Evolutionary conservation across 352 stramenopile genomes (phyloP).

Genomic region (Phytopythium chamaehyphon): DNA sequence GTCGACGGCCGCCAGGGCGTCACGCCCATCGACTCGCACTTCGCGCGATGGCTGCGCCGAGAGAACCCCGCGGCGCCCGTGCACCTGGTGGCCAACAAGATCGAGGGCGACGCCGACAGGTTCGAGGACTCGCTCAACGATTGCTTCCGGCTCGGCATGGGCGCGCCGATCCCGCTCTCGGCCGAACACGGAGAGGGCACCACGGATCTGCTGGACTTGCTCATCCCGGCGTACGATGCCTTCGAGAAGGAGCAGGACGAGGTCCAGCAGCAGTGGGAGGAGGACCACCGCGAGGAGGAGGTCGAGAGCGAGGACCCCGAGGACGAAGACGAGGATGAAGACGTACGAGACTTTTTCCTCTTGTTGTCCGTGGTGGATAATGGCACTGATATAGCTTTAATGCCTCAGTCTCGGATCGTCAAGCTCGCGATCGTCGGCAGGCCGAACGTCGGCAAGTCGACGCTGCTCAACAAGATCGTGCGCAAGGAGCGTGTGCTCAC

Average conservation of each 20-base stretch:
- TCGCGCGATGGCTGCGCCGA: slow-evolving; percentile 64
- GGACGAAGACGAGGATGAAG: slow-evolving; percentile 44
- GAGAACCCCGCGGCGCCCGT: slow-evolving; percentile 57
- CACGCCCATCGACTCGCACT: slow-evolving; percentile 77
- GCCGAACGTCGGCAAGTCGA: slow-evolving; percentile 81
- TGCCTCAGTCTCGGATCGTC: slow-evolving; percentile 48
- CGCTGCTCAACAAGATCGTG: slow-evolving; percentile 78
- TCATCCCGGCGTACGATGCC: slow-evolving; percentile 67
- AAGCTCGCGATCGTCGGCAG: slow-evolving; percentile 78
- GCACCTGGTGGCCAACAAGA: slow-evolving; percentile 76
- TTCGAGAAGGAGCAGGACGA: slow-evolving; percentile 52
- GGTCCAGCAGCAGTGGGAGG: slow-evolving; percentile 18
- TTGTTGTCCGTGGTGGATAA: neutral
- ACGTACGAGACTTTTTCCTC: slow-evolving; percentile 30
- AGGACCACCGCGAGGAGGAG: slow-evolving; percentile 11
- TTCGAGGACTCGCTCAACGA: slow-evolving; percentile 73
- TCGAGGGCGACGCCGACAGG: slow-evolving; percentile 62
- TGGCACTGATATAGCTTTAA: slow-evolving; percentile 1
- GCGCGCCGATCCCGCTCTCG: slow-evolving; percentile 62
- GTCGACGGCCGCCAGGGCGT: slow-evolving; percentile 75
- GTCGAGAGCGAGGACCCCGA: slow-evolving; percentile 8
- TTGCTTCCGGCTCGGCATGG: slow-evolving; percentile 72
- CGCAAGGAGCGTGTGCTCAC: slow-evolving; percentile 78
- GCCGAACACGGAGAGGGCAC: slow-evolving; percentile 76
- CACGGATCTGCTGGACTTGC: slow-evolving; percentile 60